Percentiles rank a stretch among this genome's conserved stretches.
Evolutionary conservation across 257 asterid species (phyloP).

Genomic region (Solanum sejunctum): DNA sequence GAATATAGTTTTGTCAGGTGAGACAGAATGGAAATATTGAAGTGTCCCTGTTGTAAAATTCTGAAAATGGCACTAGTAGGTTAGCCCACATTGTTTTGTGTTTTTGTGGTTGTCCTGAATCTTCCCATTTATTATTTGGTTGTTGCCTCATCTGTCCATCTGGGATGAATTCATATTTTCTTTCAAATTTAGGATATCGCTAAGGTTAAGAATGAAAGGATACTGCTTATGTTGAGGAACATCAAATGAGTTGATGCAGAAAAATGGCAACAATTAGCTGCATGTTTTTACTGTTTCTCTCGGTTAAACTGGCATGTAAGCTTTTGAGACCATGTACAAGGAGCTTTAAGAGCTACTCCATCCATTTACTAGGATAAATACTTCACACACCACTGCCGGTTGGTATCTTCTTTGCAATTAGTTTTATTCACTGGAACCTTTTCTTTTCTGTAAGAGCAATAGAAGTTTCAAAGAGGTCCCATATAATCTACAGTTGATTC

Average conservation of each 20-base stretch:
- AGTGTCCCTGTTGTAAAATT: not conserved
- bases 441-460: not conserved
- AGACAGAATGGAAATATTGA: not conserved
- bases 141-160: not conserved
- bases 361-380: not conserved
- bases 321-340: not conserved
- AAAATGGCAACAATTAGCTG: not conserved
- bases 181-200: not conserved
- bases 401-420: not conserved
- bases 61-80: not conserved
- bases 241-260: not conserved
- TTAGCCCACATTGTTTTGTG: not conserved
- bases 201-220: not conserved
- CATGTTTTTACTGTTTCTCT: not conserved
- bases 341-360: not conserved
- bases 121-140: not conserved
- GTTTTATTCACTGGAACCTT: not conserved
- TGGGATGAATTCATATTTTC: not conserved
- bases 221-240: not conserved
- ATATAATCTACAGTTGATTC: not conserved
- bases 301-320: not conserved
- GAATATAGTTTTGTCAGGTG: not conserved
- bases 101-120: not conserved
- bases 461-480: not conserved
- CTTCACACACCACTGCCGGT: not conserved